Conservation (phyloP, 2,329 filamentous ascomycete genomes). For the Fusarium buharicum region DNA sequence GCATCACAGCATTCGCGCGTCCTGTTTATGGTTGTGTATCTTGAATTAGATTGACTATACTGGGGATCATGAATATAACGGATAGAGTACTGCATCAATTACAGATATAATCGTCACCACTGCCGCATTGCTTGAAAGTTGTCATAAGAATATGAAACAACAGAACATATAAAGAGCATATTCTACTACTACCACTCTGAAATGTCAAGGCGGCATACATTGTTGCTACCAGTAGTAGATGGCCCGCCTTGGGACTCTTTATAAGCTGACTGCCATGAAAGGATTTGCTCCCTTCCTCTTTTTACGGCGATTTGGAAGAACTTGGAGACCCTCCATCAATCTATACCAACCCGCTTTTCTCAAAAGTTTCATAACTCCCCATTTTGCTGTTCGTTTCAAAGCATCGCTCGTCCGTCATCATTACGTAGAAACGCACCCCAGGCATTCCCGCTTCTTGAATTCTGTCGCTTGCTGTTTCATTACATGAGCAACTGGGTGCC, state of each 20-base stretch:
- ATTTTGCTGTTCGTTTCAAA: not conserved
- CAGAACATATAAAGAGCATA: too few species aligned
- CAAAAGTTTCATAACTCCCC: not conserved
- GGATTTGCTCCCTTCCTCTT: not conserved
- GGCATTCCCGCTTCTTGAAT: not conserved
- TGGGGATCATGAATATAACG: not conserved
- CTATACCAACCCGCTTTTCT: conserved; percentile 4
- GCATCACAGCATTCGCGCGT: not conserved
- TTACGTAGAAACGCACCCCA: not conserved
- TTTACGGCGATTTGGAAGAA: not conserved
- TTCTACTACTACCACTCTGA: too few species aligned
- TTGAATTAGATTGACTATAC: conserved; percentile 2
- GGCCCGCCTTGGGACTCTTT: not conserved
- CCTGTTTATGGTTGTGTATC: not conserved
- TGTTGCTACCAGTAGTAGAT: not conserved
- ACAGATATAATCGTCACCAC: not conserved
- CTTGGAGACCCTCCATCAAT: not conserved
- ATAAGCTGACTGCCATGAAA: not conserved
- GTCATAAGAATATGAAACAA: too few species aligned
- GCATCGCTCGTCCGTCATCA: not conserved
- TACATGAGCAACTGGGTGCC: not conserved
- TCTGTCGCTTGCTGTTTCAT: not conserved
- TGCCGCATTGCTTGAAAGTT: too few species aligned
- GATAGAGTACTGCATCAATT: not conserved
- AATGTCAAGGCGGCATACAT: too few species aligned